These are phyloP conservation scores for Lasiodiplodia citricola DNA, from an alignment of 2,329 filamentous ascomycete genomes.

Conservation along the genomic window DNA sequence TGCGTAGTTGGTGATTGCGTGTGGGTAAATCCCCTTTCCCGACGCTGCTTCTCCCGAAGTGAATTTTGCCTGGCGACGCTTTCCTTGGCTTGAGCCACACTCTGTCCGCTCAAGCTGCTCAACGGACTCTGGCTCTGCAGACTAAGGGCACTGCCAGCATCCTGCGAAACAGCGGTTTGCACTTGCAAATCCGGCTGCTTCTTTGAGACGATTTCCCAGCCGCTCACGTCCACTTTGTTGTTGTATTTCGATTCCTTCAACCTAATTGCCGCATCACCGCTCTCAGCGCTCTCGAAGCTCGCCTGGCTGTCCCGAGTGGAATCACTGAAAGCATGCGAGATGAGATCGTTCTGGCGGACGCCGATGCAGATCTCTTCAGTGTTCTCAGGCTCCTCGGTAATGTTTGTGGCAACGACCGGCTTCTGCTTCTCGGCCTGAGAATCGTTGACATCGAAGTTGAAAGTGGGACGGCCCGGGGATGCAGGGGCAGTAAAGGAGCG, in stretches of 20 bases:
- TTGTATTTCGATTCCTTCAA: background rate
- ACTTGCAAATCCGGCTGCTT: slow-evolving; percentile 8
- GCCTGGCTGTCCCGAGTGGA: slow-evolving; percentile 12
- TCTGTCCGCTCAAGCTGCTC: slow-evolving; percentile 20
- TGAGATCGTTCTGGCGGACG: background rate
- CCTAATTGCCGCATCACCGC: background rate
- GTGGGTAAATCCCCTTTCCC: background rate
- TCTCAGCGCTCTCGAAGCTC: slow-evolving; percentile 9
- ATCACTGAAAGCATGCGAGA: slow-evolving; percentile 1
- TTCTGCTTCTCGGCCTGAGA: background rate
- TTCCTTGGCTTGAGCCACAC: slow-evolving; percentile 21
- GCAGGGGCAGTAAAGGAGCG: slow-evolving; percentile 13
- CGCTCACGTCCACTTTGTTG: background rate
- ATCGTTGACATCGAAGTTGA: background rate
- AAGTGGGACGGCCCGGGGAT: background rate
- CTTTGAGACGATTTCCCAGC: slow-evolving; percentile 10
- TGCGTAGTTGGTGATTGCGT: background rate
- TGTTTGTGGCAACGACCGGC: slow-evolving; percentile 3
- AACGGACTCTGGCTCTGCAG: slow-evolving; percentile 24
- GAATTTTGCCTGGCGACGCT: slow-evolving; percentile 17
- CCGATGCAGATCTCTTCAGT: background rate
- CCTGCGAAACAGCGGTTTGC: background rate
- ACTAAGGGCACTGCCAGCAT: background rate
- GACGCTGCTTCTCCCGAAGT: slow-evolving; percentile 1
- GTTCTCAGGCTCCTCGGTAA: slow-evolving; percentile 9